These are phyloP conservation scores for Umbelopsis sp. DNA, from an alignment of 192 early-diverging fungal genomes.

Conservation along the genomic window DNA sequence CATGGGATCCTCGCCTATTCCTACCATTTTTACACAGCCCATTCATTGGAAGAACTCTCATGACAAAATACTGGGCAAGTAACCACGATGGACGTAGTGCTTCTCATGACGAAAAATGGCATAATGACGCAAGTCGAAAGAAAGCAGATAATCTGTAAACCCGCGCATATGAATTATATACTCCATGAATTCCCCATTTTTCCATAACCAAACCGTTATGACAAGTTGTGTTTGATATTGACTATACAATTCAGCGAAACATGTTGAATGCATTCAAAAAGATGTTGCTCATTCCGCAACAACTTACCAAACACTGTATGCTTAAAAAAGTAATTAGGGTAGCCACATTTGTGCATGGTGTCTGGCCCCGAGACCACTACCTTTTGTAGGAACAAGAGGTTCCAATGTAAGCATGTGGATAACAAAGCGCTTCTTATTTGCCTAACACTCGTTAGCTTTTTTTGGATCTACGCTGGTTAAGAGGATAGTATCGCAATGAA, in stretches of 20 bases:
- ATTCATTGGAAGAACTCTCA: neutral
- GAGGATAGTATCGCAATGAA: neutral
- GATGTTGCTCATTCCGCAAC: neutral
- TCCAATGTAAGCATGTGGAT: neutral
- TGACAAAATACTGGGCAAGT: neutral
- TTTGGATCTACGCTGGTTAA: neutral
- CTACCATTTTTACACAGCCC: neutral
- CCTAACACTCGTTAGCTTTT: neutral
- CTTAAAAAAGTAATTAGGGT: neutral
- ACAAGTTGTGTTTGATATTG: too few relatives aligned
- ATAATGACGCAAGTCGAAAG: neutral
- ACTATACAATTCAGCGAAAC: too few relatives aligned
- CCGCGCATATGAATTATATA: too few relatives aligned
- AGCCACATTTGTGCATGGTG: neutral
- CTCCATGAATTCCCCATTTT: too few relatives aligned
- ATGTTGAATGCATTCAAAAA: neutral
- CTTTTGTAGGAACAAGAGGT: neutral
- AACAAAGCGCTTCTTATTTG: constrained; percentile 10
- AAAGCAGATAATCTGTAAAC: neutral
- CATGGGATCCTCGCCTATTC: neutral
- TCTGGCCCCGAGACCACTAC: constrained; percentile 17
- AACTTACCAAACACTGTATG: neutral
- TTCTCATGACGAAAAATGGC: neutral
- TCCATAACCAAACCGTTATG: too few relatives aligned
- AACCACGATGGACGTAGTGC: constrained; percentile 1